Evolutionary conservation across 352 stramenopile species (phyloP), one percentile per base, ranked within the genome.

Genomic region (Thalassiosira exigua): DNA sequence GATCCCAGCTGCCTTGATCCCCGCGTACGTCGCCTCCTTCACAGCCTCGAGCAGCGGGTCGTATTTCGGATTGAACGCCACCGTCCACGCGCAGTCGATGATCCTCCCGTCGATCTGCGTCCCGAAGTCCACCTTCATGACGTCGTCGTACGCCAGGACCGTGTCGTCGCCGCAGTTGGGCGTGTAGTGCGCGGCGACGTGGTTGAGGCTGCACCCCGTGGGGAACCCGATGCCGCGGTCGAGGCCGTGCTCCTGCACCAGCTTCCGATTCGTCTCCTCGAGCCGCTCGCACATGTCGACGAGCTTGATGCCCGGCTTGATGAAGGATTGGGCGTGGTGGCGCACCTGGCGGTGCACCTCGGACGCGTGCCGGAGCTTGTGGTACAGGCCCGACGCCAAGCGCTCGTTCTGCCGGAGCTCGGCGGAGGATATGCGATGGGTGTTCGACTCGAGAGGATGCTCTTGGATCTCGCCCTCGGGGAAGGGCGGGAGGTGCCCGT

Each of bases 101-200:
- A 99, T 98, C 42, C 96, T 88, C 44, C 96, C 96, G 74, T 99
- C 96, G 32, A 99, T 94, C 60, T 99, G 96, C 4, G 96, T 98
- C 21, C 97, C 97, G 87, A 99, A 99, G 85, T 99, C 97, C 24
- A 98, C 85, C 82, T 98, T 99, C 96, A 98, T 98, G 0, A 99
- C 97, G 82, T 99, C 97, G 44, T 96, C 96, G 65, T 98, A 97
- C 36, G 89, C 79, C 3, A 94, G 74, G 17, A 98, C 95, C 3
- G 95, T 98, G 39, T 98, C 84, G 81, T 99, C 97, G 0, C 96
- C 96, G 12, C 80, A 78, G 79, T 99, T 99, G 19, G 97, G 97
- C 41, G 97, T 98, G 85, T 98, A 99, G 83, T 99, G 97, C 4
- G 97, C 97, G 9, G 97, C 97, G 4, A 99, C 95, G 86, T 99